Base-by-base conservation (phyloP, 768 basidiomycete genomes). In the Phylloporus sp. region DNA sequence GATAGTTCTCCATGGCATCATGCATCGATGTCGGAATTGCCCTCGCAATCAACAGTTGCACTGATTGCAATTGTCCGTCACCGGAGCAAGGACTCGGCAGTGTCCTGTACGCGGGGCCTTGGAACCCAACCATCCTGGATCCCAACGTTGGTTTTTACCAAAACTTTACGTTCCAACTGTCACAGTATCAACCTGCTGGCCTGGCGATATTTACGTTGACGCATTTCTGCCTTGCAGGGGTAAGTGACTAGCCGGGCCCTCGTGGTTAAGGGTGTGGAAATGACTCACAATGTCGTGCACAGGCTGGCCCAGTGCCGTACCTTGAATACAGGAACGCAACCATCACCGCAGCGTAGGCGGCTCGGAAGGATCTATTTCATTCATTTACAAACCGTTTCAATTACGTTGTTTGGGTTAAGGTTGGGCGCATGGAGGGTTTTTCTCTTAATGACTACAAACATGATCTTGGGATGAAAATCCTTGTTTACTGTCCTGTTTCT, bases 21-120 rank as follows among this genome's bases (percentile, higher is more conserved):
- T 58, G 57, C 43, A 52, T 55, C 26, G 52, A 63, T 0, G 53
- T 65, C 22, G 55, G 59, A 12, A 63, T 65, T 28, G 55, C 58
- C 31, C 40, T 62, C 20, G 56, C 52, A n/a, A 31, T 63, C 28
- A 35, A 52, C 22, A 56, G 32, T 20, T 67, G 61, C 49, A 27
- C 22, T 13, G 31, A 63, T 20, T 59, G 47, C 0, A 44, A 40
- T 20, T 63, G 66, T 32, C 56, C 66, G 26, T 42, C 32, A 4
- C 55, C 56, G 6, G 16, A 55, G 12, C 45, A 55, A 1, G 54
- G 2, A 18, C 59, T 65, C 13, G 63, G 57, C 4, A 53, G 41
- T 10, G 52, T 57, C 2, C 54, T 59, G 16, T 61, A 63, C 31
- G 60, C 65, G 8, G 63, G 63, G 8, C 34, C 50, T 6, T 61